Percentiles rank a stretch among this genome's conserved stretches.
These are phyloP conservation scores for Sorghum bicolor DNA, from an alignment of 176 grass and related monocot species.

Conservation along the genomic window DNA sequence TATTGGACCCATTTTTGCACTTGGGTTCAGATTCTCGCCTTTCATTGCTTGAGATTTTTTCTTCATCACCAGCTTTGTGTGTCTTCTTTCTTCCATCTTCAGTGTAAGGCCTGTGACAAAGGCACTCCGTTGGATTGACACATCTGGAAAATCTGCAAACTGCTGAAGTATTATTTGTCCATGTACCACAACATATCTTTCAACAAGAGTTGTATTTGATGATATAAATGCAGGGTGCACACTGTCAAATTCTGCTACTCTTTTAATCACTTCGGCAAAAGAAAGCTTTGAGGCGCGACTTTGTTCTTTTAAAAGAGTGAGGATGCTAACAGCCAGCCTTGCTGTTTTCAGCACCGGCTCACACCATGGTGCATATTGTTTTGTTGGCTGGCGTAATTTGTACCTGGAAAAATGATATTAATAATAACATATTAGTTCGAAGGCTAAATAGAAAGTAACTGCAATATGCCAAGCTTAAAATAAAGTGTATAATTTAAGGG, in stretches of 20 bases:
- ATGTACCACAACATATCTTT: slow-evolving; percentile 72
- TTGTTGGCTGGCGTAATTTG: slow-evolving; percentile 59
- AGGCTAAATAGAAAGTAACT: neutral
- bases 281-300: slow-evolving; percentile 58
- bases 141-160: slow-evolving; percentile 61
- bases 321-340: slow-evolving; percentile 46
- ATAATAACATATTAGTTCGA: slow-evolving; percentile 13
- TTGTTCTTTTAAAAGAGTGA: slow-evolving; percentile 68
- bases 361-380: slow-evolving; percentile 72
- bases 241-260: slow-evolving; percentile 50
- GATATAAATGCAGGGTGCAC: slow-evolving; percentile 51
- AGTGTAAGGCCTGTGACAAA: slow-evolving; percentile 51
- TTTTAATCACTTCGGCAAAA: slow-evolving; percentile 57
- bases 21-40: slow-evolving; percentile 65
- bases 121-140: slow-evolving; percentile 42
- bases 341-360: slow-evolving; percentile 65
- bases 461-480: neutral
- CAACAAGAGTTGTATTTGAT: slow-evolving; percentile 34
- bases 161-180: slow-evolving; percentile 78
- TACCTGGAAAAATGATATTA: slow-evolving; percentile 59
- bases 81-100: slow-evolving; percentile 64
- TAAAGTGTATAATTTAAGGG: neutral
- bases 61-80: slow-evolving; percentile 70
- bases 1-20: slow-evolving; percentile 43
- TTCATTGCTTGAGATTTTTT: slow-evolving; percentile 43